Evolutionary conservation across 2,329 filamentous ascomycete species (phyloP), one percentile per base, ranked within the genome.

Genomic region (Fusarium sp.): DNA sequence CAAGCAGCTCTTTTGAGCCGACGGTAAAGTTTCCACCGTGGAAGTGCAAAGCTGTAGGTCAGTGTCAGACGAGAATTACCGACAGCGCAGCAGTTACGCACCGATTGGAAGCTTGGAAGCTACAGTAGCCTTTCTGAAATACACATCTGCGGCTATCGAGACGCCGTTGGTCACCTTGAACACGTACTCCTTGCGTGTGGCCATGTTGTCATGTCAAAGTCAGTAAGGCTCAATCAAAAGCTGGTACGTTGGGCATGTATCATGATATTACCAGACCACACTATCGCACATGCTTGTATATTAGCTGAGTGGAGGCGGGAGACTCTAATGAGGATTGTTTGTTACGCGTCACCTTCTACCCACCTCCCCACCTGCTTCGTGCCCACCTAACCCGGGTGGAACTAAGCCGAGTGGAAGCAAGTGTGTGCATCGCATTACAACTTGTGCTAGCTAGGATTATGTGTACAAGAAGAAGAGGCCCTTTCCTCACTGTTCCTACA

Each of bases 101-200:
- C 52, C 52, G 30, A 57, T 57, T 20, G 52, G 52, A 35, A 57
- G 52, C 52, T 57, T 57, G 33, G 52, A 57, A 57, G 52, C 52
- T 35, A 27, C 32, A 17, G 52, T 57, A 14, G 32, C 52, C 52
- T 57, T 57, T n/a, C 52, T 57, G 52, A 57, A 57, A 35, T 57
- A 57, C 33, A 57, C 52, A 57, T 57, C 52, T 20, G 52, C 52
- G 17, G 52, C 52, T 17, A 57, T 57, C 30, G 52, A 22, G 52
- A 57, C 52, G 15, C 52, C 52, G 52, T 35, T 57, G 52, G 27
- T 17, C 52, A 57, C 52, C 17, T 57, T 57, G 20, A 35, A 57
- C 15, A 57, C 52, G 52, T 57, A 57, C 52, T 57, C 52, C 52
- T 30, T 57, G 52, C 52, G n/a, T 20, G 52, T 35, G 30, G 52